phyloP scores from a whole-genome alignment of 108 stramenopile species.

The Mediolabrus comicus region DNA sequence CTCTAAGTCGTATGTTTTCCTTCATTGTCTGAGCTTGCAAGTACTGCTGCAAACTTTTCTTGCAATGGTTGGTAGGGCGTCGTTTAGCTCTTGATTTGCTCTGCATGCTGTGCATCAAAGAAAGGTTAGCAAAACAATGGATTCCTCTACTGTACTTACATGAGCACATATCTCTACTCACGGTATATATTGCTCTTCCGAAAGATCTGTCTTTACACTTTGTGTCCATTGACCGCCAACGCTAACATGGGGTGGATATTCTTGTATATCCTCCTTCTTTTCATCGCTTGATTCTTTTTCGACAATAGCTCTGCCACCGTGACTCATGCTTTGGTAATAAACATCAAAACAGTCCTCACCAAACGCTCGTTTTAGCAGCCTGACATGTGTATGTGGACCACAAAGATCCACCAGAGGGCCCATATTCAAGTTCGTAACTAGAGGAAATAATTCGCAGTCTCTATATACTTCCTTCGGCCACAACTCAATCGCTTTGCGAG shows the following conservation, averaged over 20 bases:
- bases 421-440: constrained; percentile 45
- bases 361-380: constrained; percentile 62
- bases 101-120: too few species aligned
- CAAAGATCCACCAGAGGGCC: constrained; percentile 52
- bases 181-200: constrained; percentile 70
- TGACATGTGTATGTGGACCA: constrained; percentile 52
- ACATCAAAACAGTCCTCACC: constrained; percentile 73
- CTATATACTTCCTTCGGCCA: constrained; percentile 72
- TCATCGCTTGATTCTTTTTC: neutral
- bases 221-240: constrained; percentile 62
- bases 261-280: constrained; percentile 4
- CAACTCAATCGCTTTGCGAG: constrained; percentile 72
- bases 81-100: constrained; percentile 46
- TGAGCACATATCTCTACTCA: too few species aligned
- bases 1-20: constrained; percentile 25
- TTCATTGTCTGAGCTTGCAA: constrained; percentile 21
- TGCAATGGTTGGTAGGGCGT: constrained; percentile 45
- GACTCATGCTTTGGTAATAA: constrained; percentile 62
- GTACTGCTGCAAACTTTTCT: constrained; percentile 43
- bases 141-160: too few species aligned
- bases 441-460: constrained; percentile 57
- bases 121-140: too few species aligned
- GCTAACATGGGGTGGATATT: constrained; percentile 33
- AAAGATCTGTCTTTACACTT: constrained; percentile 39
- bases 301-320: constrained; percentile 4